Evolutionary conservation across 2,329 filamentous ascomycete genomes (phyloP).

Genomic region (Fonsecaea pedrosoi): DNA sequence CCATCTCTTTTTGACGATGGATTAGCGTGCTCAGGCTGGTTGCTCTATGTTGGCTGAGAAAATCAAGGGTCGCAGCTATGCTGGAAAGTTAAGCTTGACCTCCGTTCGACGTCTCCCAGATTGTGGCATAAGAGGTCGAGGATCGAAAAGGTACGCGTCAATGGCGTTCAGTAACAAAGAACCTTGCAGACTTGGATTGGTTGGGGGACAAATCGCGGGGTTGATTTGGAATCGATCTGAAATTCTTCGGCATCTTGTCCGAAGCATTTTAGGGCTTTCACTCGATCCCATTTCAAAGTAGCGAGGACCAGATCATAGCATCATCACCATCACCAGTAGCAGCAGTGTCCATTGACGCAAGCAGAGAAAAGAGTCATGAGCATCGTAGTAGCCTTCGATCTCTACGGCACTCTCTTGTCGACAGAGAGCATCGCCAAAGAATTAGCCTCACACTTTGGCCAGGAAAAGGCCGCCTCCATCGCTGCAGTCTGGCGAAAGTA

Average conservation of each 20-base stretch:
- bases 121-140: too few species aligned
- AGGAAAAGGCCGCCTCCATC: constrained; percentile 63
- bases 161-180: too few species aligned
- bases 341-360: not conserved
- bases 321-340: not conserved
- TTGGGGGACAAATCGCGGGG: not conserved
- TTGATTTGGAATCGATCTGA: not conserved
- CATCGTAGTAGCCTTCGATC: constrained; percentile 71
- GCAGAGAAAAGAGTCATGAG: constrained; percentile 22
- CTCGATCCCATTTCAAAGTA: not conserved
- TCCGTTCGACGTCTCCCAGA: too few species aligned
- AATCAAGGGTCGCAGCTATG: too few species aligned
- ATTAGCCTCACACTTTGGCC: constrained; percentile 63
- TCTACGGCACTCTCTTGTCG: constrained; percentile 76
- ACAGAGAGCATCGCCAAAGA: constrained; percentile 71
- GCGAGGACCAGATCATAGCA: not conserved
- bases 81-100: too few species aligned
- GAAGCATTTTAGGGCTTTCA: not conserved
- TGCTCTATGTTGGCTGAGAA: too few species aligned
- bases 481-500: constrained; percentile 70
- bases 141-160: too few species aligned
- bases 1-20: too few species aligned
- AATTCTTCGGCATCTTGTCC: not conserved
- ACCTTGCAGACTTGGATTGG: too few species aligned
- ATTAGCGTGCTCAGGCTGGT: too few species aligned